Conservation (phyloP, 139 green algal species). For the Coccomyxa sp. region DNA sequence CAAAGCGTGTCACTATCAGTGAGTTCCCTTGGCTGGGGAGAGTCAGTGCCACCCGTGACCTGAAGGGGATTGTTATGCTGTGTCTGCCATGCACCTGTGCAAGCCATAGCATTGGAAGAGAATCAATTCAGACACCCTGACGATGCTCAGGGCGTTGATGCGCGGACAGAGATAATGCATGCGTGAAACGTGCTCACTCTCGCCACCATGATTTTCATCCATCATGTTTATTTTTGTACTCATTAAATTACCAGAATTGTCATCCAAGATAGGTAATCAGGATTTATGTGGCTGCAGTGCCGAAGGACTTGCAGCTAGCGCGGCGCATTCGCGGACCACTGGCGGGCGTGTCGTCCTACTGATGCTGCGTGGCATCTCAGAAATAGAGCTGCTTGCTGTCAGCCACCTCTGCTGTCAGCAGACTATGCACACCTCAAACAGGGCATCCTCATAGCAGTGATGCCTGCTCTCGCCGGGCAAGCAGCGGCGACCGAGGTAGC, state of each 20-base stretch:
- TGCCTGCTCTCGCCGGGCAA: too few species aligned
- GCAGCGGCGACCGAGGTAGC: too few species aligned
- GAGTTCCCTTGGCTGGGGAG: not conserved
- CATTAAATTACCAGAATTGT: not conserved
- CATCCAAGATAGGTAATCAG: not conserved
- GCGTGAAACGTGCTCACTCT: not conserved
- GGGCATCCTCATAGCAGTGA: too few species aligned
- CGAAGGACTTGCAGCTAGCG: constrained; percentile 92
- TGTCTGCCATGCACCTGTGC: too few species aligned
- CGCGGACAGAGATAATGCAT: too few species aligned
- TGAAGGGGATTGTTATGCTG: not conserved
- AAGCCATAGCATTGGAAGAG: too few species aligned
- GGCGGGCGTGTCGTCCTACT: constrained; percentile 69
- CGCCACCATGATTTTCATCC: not conserved
- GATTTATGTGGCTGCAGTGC: constrained; percentile 50
- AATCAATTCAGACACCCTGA: not conserved
- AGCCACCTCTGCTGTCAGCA: too few species aligned
- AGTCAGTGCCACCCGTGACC: too few species aligned
- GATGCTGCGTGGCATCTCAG: constrained; percentile 2
- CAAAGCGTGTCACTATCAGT: constrained; percentile 92
- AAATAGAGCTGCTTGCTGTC: too few species aligned
- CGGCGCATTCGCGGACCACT: constrained; percentile 78
- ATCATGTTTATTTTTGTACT: not conserved
- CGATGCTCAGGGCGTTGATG: too few species aligned
- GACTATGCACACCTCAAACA: too few species aligned